Evolutionary conservation across 148 eudicot species (phyloP).

Genomic region (Persicaria maculosa): DNA sequence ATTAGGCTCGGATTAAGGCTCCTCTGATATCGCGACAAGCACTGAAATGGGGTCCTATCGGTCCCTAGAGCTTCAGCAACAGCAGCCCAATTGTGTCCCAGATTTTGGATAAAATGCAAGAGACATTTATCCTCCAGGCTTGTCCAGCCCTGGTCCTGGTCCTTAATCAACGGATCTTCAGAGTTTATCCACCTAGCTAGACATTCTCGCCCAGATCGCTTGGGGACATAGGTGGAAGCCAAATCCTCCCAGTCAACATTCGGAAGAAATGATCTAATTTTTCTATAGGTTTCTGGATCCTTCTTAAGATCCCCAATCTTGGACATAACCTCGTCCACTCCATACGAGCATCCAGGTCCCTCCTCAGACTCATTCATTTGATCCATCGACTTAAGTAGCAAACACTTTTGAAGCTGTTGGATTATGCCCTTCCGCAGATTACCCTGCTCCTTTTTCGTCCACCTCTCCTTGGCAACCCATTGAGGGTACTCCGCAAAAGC

Average conservation of each 20-base stretch:
- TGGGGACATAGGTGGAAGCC: slow-evolving; percentile 47
- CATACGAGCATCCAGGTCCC: slow-evolving; percentile 26
- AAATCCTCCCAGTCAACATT: slow-evolving; percentile 77
- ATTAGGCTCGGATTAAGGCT: slow-evolving; percentile 77
- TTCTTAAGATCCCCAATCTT: slow-evolving; percentile 43
- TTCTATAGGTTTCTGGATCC: slow-evolving; percentile 16
- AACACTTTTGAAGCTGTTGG: slow-evolving; percentile 58
- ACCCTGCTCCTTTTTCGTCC: slow-evolving; percentile 55
- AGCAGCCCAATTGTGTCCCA: slow-evolving; percentile 62
- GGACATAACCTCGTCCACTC: slow-evolving; percentile 43
- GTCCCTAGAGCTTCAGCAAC: slow-evolving; percentile 51
- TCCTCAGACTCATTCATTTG: slow-evolving; percentile 13
- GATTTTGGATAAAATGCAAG: slow-evolving; percentile 48
- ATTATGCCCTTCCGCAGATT: slow-evolving; percentile 67
- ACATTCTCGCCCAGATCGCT: slow-evolving; percentile 78
- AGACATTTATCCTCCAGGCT: slow-evolving; percentile 61
- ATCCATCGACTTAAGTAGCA: slow-evolving; percentile 44
- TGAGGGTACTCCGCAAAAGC: slow-evolving; percentile 46
- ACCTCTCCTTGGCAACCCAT: slow-evolving; percentile 42
- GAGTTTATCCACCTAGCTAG: slow-evolving; percentile 76
- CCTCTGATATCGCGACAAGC: slow-evolving; percentile 76
- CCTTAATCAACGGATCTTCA: slow-evolving; percentile 58
- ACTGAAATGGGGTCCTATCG: slow-evolving; percentile 84
- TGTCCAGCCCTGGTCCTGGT: slow-evolving; percentile 42
- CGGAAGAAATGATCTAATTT: slow-evolving; percentile 45